Conservation (phyloP, 805 yeast species). For the Candida odintsovae region DNA sequence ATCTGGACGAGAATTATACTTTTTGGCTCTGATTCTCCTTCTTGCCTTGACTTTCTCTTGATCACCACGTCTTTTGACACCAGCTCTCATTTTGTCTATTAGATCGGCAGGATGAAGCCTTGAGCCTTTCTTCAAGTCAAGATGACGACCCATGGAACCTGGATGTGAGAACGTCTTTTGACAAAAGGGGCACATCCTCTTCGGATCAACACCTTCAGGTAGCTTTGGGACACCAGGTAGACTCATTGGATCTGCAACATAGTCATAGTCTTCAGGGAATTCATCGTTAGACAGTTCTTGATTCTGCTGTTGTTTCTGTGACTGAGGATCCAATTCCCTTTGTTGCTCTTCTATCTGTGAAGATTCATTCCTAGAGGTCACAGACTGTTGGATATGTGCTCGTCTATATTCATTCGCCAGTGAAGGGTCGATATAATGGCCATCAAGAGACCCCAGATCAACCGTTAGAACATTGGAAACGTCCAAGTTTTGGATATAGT, state of each 20-base stretch:
- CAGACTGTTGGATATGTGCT: neutral
- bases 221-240: conserved; percentile 16
- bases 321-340: neutral
- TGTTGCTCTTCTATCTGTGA: too few species aligned
- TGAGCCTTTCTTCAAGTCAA: conserved; percentile 51
- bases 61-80: conserved; percentile 49
- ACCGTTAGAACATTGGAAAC: conserved; percentile 11
- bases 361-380: too few species aligned
- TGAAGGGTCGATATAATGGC: conserved; percentile 8
- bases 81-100: conserved; percentile 39
- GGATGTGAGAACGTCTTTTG: conserved; percentile 48
- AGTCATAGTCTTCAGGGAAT: neutral
- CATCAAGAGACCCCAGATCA: conserved; percentile 4
- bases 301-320: too few species aligned
- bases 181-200: conserved; percentile 44
- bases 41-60: conserved; percentile 33
- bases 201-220: conserved; percentile 27
- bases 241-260: neutral
- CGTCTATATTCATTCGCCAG: conserved; percentile 1
- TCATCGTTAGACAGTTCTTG: neutral
- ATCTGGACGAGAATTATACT: conserved; percentile 40
- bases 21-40: conserved; percentile 33
- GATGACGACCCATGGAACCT: conserved; percentile 55
- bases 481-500: conserved; percentile 15
- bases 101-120: conserved; percentile 43